These are phyloP conservation scores for Coix lacrymajobi DNA, from an alignment of 176 grass and related monocot species.

Conservation along the genomic window DNA sequence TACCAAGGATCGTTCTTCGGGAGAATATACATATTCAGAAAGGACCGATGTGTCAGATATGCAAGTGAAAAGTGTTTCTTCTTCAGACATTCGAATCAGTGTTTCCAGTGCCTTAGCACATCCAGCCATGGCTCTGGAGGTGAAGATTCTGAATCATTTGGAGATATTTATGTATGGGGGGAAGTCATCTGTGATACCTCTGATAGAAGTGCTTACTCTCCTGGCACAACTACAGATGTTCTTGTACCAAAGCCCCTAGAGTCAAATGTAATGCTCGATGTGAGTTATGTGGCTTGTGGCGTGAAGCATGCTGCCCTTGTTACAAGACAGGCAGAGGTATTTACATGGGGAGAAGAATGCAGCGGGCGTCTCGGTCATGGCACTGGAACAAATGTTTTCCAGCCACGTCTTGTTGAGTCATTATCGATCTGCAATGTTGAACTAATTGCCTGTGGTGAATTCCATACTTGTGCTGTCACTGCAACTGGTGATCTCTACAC, in stretches of 20 bases:
- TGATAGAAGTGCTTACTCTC: constrained; percentile 27
- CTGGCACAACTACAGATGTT: constrained; percentile 47
- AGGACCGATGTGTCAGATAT: constrained; percentile 77
- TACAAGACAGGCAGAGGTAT: constrained; percentile 84
- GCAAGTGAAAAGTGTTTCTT: constrained; percentile 75
- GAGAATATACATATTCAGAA: constrained; percentile 64
- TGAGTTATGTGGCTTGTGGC: constrained; percentile 78
- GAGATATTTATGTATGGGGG: constrained; percentile 94
- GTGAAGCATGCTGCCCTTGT: constrained; percentile 83
- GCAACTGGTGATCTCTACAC: constrained; percentile 84
- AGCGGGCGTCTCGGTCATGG: constrained; percentile 85
- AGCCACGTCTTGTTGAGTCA: constrained; percentile 78
- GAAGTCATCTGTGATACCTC: constrained; percentile 68
- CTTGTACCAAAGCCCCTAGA: constrained; percentile 90
- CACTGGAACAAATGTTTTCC: constrained; percentile 52
- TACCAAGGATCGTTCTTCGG: constrained; percentile 55
- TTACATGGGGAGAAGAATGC: constrained; percentile 96
- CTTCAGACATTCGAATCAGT: constrained; percentile 82
- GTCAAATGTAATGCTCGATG: constrained; percentile 96
- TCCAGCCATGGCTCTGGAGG: constrained; percentile 95
- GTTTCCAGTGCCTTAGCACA: constrained; percentile 97
- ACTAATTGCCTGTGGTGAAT: constrained; percentile 82
- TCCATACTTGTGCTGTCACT: constrained; percentile 90
- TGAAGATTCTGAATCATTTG: constrained; percentile 87
- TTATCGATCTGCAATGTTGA: constrained; percentile 66